Base-by-base conservation (phyloP, 2,329 filamentous ascomycete species). In the Colletotrichum scovillei region DNA sequence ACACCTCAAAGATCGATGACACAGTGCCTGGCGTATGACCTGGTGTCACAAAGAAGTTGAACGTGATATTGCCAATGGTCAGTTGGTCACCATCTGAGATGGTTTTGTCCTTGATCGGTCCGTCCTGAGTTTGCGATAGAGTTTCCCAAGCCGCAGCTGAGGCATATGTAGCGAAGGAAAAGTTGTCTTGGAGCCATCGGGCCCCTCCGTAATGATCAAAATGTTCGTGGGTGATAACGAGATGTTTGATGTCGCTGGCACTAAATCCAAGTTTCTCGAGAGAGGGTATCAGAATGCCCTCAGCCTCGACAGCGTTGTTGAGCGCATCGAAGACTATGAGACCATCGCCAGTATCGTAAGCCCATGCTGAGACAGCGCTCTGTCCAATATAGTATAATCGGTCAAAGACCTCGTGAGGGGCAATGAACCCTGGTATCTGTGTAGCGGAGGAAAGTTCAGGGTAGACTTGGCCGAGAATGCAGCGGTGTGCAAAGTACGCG, bases 161-260 rank as follows among this genome's bases (percentile, higher is more conserved):
- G 0, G 77, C 77, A 28, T 78, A 77, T 6, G 74, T 69, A 1
- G 75, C 65, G 1, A 72, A 74, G 2, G 65, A 58, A 30, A 75
- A 79, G 1, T 64, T 77, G 9, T 78, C 72, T 55, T 80, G 77
- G 0, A 80, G 69, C 63, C 76, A 80, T 6, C 72, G 57, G 0
- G 72, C 78, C 1, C 78, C 78, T 11, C 78, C 78, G 11, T 79
- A 79, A 69, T 80, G 78, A 63, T 79, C 79, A 19, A 67, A 75
- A 58, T 80, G 78, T 73, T 80, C 78, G 38, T 80, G 79, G 1
- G 78, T 79, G 63, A 79, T 76, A 69, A 80, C 59, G 1, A 80
- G 60, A 9, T 75, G 77, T 57, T 86, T 77, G 16, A 80, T 75
- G 56, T 80, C 77, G 7, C n/a, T 55, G 11, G 75, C 75, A 0